These are phyloP conservation scores for Erysiphe neolycopersici DNA, from an alignment of 2,329 filamentous ascomycete genomes.

Conservation along the genomic window DNA sequence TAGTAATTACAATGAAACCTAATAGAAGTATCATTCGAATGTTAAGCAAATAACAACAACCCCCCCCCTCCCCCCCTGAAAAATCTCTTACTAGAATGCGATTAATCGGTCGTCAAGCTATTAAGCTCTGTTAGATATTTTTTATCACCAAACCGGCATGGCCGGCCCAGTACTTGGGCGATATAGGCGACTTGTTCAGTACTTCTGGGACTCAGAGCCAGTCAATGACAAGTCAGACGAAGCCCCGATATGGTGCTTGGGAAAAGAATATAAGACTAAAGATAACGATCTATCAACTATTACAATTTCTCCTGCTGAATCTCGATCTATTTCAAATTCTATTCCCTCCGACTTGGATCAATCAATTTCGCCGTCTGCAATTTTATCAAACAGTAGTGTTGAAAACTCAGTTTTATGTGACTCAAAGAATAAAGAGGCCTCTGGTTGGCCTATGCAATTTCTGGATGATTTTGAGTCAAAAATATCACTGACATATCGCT, in stretches of 20 bases:
- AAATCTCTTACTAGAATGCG: too few species aligned
- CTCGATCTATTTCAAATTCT: background rate
- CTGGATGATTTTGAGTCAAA: slow-evolving; percentile 78
- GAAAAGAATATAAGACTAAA: slow-evolving; percentile 23
- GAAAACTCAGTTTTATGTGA: slow-evolving; percentile 8
- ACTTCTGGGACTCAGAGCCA: slow-evolving; percentile 78
- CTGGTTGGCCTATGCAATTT: slow-evolving; percentile 61
- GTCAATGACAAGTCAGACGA: slow-evolving; percentile 44
- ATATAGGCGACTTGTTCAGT: slow-evolving; percentile 61
- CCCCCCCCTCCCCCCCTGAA: too few species aligned
- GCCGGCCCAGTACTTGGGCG: slow-evolving; percentile 48
- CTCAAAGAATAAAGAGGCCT: slow-evolving; percentile 7
- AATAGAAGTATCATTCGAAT: too few species aligned
- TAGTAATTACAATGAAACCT: too few species aligned
- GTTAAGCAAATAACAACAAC: too few species aligned
- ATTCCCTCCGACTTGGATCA: slow-evolving; percentile 5
- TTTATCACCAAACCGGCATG: slow-evolving; percentile 14
- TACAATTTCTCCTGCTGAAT: background rate
- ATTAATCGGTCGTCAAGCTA: background rate
- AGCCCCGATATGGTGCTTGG: slow-evolving; percentile 64
- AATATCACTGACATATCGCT: slow-evolving; percentile 92
- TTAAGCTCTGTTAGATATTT: slow-evolving; percentile 16
- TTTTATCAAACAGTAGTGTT: slow-evolving; percentile 10
- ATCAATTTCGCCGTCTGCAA: slow-evolving; percentile 12
- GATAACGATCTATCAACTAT: background rate